Percentiles rank a stretch among this genome's conserved stretches.
Evolutionary conservation across 2,329 filamentous ascomycete species (phyloP).

Genomic region (Hymenoscyphus occultus): DNA sequence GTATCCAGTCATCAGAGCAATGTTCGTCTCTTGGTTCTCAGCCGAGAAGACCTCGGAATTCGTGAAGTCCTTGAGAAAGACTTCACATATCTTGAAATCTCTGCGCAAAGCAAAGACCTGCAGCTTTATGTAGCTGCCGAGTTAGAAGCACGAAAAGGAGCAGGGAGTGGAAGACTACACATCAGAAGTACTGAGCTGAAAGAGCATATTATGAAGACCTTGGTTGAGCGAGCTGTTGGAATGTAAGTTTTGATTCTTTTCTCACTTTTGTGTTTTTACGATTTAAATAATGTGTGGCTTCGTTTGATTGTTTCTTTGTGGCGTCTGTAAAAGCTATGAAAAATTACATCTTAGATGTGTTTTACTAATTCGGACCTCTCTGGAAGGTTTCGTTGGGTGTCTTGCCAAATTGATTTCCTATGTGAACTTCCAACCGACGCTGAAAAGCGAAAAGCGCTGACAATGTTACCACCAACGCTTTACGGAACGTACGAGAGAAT

Average conservation of each 20-base stretch:
- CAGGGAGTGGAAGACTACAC: not conserved
- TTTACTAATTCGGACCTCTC: not conserved
- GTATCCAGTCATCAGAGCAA: not conserved
- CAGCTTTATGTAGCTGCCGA: conserved; percentile 24
- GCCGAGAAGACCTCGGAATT: conserved; percentile 19
- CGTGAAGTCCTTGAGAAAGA: not conserved
- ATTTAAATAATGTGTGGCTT: no score
- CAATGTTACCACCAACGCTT: conserved; percentile 23
- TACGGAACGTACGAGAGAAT: conserved; percentile 31
- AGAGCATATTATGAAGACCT: conserved; percentile 1
- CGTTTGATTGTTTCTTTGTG: no score
- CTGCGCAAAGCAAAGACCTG: conserved; percentile 27
- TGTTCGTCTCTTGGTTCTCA: not conserved
- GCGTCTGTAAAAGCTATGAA: no score
- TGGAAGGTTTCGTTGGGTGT: conserved; percentile 31
- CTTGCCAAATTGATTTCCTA: conserved; percentile 32
- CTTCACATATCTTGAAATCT: conserved; percentile 11
- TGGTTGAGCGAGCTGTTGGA: conserved; percentile 1
- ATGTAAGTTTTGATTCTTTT: conserved; percentile 6
- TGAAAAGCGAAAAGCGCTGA: conserved; percentile 17
- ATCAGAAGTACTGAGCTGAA: conserved; percentile 3
- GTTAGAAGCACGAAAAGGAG: conserved; percentile 18
- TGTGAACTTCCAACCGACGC: not conserved
- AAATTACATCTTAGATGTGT: not conserved
- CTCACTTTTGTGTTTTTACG: no score